phyloP scores from a whole-genome alignment of 768 basidiomycete genomes.

The Trametes cingulata region DNA sequence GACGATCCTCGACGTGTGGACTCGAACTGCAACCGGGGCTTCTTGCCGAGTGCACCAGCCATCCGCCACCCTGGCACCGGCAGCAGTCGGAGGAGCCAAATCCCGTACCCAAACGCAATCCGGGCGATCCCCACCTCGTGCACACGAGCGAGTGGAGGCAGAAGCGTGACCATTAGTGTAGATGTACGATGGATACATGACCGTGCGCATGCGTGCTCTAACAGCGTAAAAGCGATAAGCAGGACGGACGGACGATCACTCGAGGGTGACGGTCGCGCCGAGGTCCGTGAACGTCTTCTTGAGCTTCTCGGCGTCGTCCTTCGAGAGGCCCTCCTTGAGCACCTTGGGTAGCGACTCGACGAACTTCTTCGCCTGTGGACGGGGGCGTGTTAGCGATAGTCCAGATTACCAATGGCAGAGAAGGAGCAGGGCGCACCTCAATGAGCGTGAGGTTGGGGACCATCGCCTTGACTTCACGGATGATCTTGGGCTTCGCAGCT shows the following conservation, averaged over 20 bases:
- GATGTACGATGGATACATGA: slow-evolving; percentile 11
- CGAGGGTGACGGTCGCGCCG: slow-evolving; percentile 85
- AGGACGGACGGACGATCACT: slow-evolving; percentile 46
- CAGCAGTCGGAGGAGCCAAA: too few relatives aligned
- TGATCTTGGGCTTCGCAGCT: slow-evolving; percentile 91
- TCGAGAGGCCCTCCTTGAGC: slow-evolving; percentile 91
- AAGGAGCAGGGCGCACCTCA: slow-evolving; percentile 60
- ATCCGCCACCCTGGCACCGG: too few relatives aligned
- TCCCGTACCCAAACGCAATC: background rate
- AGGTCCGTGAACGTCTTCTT: slow-evolving; percentile 86
- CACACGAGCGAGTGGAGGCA: slow-evolving; percentile 13
- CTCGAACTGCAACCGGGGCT: too few relatives aligned
- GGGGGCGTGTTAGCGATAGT: background rate
- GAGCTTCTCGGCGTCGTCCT: slow-evolving; percentile 98
- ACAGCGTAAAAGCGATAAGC: background rate
- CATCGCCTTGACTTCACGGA: slow-evolving; percentile 94
- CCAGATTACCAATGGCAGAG: background rate
- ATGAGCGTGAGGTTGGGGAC: slow-evolving; percentile 96
- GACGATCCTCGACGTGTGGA: too few relatives aligned
- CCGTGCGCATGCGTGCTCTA: background rate
- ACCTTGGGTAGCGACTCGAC: slow-evolving; percentile 93
- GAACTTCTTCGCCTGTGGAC: slow-evolving; percentile 92
- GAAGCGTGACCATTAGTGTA: slow-evolving; percentile 18
- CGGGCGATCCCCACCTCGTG: background rate
- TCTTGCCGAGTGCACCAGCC: too few relatives aligned